These are phyloP conservation scores for Cystobasidium pallidum DNA, from an alignment of 1,284 basidiomycete species.

Conservation along the genomic window DNA sequence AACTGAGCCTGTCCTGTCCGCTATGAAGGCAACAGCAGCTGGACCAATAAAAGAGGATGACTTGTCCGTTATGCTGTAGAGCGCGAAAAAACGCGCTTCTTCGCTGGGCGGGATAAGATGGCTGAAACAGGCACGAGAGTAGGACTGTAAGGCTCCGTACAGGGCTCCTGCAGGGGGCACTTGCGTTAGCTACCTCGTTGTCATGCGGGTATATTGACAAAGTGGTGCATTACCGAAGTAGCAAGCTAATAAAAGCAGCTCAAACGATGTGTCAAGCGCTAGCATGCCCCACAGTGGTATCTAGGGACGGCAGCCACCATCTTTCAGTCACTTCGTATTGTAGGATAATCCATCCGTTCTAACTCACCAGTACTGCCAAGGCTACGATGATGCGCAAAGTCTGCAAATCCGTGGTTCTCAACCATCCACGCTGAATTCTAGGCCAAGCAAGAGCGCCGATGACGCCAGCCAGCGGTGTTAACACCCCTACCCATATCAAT, in stretches of 20 bases:
- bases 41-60: constrained; percentile 88
- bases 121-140: constrained; percentile 75
- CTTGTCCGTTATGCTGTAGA: constrained; percentile 88
- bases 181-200: constrained; percentile 43
- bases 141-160: constrained; percentile 78
- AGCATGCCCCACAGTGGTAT: constrained; percentile 61
- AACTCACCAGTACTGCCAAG: constrained; percentile 68
- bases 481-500: constrained; percentile 70
- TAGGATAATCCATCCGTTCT: constrained; percentile 62
- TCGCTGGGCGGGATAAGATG: constrained; percentile 76
- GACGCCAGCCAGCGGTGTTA: constrained; percentile 71
- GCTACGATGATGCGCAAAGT: constrained; percentile 70
- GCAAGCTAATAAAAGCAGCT: constrained; percentile 80
- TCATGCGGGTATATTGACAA: neutral
- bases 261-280: constrained; percentile 72
- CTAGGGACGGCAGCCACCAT: constrained; percentile 58
- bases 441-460: constrained; percentile 74
- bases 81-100: constrained; percentile 74
- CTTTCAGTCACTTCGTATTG: constrained; percentile 54
- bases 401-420: constrained; percentile 61
- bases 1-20: constrained; percentile 74
- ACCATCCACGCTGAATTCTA: constrained; percentile 62
- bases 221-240: constrained; percentile 68
- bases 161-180: constrained; percentile 62
- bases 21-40: constrained; percentile 75